Evolutionary conservation across 805 yeast species (phyloP).

Genomic region (Spathaspora sp.): DNA sequence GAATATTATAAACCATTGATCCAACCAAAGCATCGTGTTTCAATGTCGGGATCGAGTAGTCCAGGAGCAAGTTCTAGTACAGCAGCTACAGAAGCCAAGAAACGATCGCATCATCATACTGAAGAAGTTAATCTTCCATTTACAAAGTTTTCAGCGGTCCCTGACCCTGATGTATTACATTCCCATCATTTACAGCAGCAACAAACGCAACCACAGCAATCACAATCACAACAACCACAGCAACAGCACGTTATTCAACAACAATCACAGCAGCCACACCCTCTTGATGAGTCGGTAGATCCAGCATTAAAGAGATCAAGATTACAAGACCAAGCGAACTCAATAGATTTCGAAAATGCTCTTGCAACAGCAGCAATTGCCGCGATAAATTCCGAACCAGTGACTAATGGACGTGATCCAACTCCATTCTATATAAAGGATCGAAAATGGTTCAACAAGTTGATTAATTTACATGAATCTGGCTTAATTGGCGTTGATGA

Average conservation of each 20-base stretch:
- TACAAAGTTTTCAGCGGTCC: not conserved
- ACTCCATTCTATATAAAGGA: conserved; percentile 30
- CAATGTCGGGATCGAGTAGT: not conserved
- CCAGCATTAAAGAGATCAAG: conserved; percentile 24
- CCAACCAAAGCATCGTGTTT: conserved; percentile 1
- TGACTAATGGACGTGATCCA: conserved; percentile 17
- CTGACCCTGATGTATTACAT: not conserved
- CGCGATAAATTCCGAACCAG: conserved; percentile 28
- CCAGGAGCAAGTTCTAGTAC: not conserved
- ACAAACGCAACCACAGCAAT: not conserved
- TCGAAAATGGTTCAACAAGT: conserved; percentile 33
- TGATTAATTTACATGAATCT: conserved; percentile 24
- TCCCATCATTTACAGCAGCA: not conserved
- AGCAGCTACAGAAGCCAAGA: not conserved
- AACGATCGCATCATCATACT: not conserved
- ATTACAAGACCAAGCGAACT: conserved; percentile 7
- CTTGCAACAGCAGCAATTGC: conserved; percentile 29
- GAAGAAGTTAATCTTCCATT: not conserved
- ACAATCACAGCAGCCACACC: not conserved
- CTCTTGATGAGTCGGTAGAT: conserved; percentile 24
- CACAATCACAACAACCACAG: conserved; percentile 4
- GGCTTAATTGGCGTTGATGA: conserved; percentile 25
- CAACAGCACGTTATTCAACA: conserved; percentile 1
- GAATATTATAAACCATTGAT: conserved; percentile 25
- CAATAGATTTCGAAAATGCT: conserved; percentile 21